These are phyloP conservation scores for Logfia minima DNA, from an alignment of 129 eudicot genomes.

Conservation along the genomic window DNA sequence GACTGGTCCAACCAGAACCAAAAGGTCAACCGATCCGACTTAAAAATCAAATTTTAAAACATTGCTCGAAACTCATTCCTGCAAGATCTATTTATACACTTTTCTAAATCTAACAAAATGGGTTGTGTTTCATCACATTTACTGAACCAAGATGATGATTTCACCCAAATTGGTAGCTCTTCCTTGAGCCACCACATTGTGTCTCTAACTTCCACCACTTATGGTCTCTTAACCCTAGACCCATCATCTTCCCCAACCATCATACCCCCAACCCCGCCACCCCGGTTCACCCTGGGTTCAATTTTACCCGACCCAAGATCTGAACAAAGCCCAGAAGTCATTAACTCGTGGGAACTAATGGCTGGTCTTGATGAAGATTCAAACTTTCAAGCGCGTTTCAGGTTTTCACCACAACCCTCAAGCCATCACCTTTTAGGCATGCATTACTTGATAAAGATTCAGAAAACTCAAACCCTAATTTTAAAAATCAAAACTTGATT, in stretches of 20 bases:
- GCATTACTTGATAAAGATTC: conserved; percentile 31
- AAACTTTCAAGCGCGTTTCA: conserved; percentile 37
- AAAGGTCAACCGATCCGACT: too few relatives aligned
- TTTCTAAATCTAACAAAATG: conserved; percentile 33
- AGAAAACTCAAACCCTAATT: conserved; percentile 30
- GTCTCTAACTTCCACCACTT: conserved; percentile 89
- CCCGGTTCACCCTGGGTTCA: conserved; percentile 50
- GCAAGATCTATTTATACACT: neutral
- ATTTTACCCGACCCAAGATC: conserved; percentile 34
- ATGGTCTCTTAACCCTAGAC: conserved; percentile 70
- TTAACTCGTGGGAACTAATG: conserved; percentile 92
- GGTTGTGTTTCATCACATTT: conserved; percentile 88
- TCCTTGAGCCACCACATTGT: conserved; percentile 80
- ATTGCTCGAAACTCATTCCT: conserved; percentile 14
- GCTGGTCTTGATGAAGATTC: conserved; percentile 60
- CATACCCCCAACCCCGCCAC: conserved; percentile 49
- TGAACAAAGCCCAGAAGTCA: conserved; percentile 50
- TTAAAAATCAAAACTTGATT: conserved; percentile 6
- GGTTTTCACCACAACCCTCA: conserved; percentile 44
- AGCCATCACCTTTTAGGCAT: conserved; percentile 30
- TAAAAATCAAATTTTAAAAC: too few relatives aligned
- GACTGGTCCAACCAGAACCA: too few relatives aligned
- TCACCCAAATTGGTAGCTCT: conserved; percentile 44
- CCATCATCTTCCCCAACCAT: conserved; percentile 19
- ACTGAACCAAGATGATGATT: conserved; percentile 67